phyloP scores from a whole-genome alignment of 2,329 filamentous ascomycete species.

The Pezicula rhizophila region DNA sequence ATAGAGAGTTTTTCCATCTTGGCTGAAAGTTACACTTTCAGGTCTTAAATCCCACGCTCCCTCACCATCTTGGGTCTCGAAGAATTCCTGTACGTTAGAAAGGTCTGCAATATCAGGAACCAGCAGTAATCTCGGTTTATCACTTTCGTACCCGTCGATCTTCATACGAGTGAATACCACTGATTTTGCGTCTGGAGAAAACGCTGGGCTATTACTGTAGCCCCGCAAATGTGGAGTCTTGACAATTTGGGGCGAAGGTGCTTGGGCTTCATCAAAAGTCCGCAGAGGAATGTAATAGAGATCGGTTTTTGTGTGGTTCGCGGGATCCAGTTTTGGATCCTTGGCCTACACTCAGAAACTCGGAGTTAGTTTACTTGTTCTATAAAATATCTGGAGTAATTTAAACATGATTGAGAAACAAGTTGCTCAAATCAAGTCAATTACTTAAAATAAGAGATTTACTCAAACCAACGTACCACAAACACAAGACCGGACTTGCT shows the following conservation, averaged over 20 bases:
- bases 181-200: slow-evolving; percentile 65
- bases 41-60: slow-evolving; percentile 57
- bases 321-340: slow-evolving; percentile 64
- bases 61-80: slow-evolving; percentile 53
- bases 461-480: slow-evolving; percentile 30
- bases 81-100: slow-evolving; percentile 55
- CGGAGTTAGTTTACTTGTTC: too few species aligned
- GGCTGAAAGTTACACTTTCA: slow-evolving; percentile 50
- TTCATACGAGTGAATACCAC: slow-evolving; percentile 78
- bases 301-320: slow-evolving; percentile 74
- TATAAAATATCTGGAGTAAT: too few species aligned
- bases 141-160: slow-evolving; percentile 70
- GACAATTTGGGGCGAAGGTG: slow-evolving; percentile 45
- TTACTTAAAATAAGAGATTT: too few species aligned
- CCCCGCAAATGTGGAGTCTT: slow-evolving; percentile 55
- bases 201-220: slow-evolving; percentile 61
- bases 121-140: slow-evolving; percentile 65
- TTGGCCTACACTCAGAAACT: slow-evolving; percentile 40
- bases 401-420: too few species aligned
- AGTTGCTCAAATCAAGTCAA: too few species aligned
- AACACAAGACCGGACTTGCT: slow-evolving; percentile 58
- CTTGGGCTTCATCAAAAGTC: slow-evolving; percentile 48
- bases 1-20: slow-evolving; percentile 57
- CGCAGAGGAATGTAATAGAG: slow-evolving; percentile 66
- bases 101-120: slow-evolving; percentile 54